Evolutionary conservation across 768 basidiomycete species (phyloP), one percentile per base, ranked within the genome.

Genomic region (Cyathus striatus): DNA sequence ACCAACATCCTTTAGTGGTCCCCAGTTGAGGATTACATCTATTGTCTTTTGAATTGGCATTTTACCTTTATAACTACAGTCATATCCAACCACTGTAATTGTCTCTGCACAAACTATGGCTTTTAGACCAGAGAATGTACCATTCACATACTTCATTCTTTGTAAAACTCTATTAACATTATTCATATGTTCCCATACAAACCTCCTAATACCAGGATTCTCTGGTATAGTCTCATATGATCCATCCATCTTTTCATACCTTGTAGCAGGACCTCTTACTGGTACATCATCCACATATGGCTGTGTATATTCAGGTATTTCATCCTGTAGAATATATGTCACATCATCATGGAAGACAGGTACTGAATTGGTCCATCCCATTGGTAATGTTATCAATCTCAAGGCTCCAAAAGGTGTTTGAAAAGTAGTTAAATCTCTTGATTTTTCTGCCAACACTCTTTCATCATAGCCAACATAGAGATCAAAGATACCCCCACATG

Each of bases 361-460:
- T 35, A 27, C 27, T 38, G 1, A 50, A 32, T 46, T 53, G 10
- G 44, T 46, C 43, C 39, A 49, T 0, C 71, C 74, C 66, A 69
- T 69, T 0, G 69, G 68, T 0, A 73, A 45, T 0, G 55, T 52
- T 1, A 55, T 56, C 0, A 72, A 53, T 0, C 58, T 48, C 10
- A 55, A 44, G 0, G 57, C 45, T 16, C 63, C 42, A 44, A 62
- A 53, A 0, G 65, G 68, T 0, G 61, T 66, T 42, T 65, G 58
- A 49, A 74, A 75, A 0, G 65, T 68, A 0, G 70, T 75, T 6
- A 67, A 48, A 25, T 73, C 65, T 6, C 58, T 39, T 0, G 61
- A 71, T 3, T 47, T 45, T n/a, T 51, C 49, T 10, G 55, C 47
- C 0, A 70, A 45, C 0, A 47, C 38, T 0, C 60, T 44, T 18